A percentile compares a stretch with the other conserved stretches of the same genome.
These are phyloP conservation scores for Phoenix dactylifera DNA, from an alignment of 176 grass and related monocot species.

Conservation along the genomic window DNA sequence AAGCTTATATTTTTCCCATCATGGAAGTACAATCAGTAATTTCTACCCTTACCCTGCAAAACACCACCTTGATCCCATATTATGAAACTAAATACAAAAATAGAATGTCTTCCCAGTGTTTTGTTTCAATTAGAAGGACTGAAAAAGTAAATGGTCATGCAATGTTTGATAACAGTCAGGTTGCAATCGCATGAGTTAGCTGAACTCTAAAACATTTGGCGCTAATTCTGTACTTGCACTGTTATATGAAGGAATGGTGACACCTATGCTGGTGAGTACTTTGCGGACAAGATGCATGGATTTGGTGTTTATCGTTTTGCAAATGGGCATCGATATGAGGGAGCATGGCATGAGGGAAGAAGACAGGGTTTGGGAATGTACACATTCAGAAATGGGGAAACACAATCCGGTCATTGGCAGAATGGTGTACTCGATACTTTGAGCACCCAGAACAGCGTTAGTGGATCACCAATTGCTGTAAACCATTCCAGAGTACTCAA, in stretches of 20 bases:
- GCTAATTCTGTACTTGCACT: too few relatives aligned
- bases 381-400: constrained; percentile 10
- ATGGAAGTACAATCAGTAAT: too few relatives aligned
- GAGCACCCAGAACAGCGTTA: constrained; percentile 67
- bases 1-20: too few relatives aligned
- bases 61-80: too few relatives aligned
- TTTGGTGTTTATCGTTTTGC: constrained; percentile 15
- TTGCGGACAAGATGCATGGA: constrained; percentile 9
- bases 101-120: too few relatives aligned
- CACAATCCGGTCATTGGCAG: constrained; percentile 3
- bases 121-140: too few relatives aligned
- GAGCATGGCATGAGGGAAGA: constrained; percentile 15
- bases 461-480: constrained; percentile 66
- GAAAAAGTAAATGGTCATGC: too few relatives aligned
- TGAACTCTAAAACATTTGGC: too few relatives aligned
- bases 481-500: constrained; percentile 93
- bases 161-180: too few relatives aligned
- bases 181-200: too few relatives aligned
- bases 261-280: constrained; percentile 12
- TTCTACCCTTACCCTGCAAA: too few relatives aligned
- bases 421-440: constrained; percentile 31
- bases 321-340: constrained; percentile 13
- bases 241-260: constrained; percentile 6
- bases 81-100: too few relatives aligned
- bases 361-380: constrained; percentile 14